phyloP scores from a whole-genome alignment of 1,139 yeast species.

The Blastobotrys arbuscula region DNA sequence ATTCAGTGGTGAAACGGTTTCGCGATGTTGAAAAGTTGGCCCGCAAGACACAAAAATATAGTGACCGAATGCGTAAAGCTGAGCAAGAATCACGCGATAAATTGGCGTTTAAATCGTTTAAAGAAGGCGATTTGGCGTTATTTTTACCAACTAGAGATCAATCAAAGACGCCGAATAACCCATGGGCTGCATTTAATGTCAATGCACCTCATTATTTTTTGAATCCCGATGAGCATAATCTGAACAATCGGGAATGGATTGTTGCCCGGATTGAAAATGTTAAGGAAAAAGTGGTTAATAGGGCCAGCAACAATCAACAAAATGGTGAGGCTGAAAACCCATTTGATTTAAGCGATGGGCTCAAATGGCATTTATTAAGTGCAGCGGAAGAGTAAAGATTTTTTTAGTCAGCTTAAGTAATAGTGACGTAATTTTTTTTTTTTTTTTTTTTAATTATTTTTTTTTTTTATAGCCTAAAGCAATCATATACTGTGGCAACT shows the following conservation, averaged over 20 bases:
- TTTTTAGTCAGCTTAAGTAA: neutral
- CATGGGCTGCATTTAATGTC: constrained; percentile 84
- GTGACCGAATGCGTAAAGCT: constrained; percentile 37
- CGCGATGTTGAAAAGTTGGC: constrained; percentile 91
- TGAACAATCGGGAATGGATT: constrained; percentile 56
- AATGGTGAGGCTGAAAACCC: constrained; percentile 40
- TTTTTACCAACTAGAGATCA: constrained; percentile 72
- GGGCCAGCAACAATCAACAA: constrained; percentile 22
- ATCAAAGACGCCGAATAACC: constrained; percentile 39
- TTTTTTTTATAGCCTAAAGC: too few species aligned
- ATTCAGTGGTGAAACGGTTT: constrained; percentile 70
- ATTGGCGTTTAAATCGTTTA: constrained; percentile 59
- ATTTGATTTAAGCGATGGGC: constrained; percentile 46
- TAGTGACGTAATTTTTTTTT: neutral
- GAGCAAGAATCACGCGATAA: constrained; percentile 42
- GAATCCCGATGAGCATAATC: constrained; percentile 37
- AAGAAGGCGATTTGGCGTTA: constrained; percentile 66
- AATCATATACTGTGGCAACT: too few species aligned
- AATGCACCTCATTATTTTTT: constrained; percentile 76
- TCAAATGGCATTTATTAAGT: constrained; percentile 35
- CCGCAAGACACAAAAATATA: constrained; percentile 59
- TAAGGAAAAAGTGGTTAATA: constrained; percentile 38
- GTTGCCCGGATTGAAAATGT: constrained; percentile 56
- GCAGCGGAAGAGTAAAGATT: constrained; percentile 19
- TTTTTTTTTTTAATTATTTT: neutral